Base-by-base conservation (phyloP, 805 yeast species). In the Spathaspora arborariae region DNA sequence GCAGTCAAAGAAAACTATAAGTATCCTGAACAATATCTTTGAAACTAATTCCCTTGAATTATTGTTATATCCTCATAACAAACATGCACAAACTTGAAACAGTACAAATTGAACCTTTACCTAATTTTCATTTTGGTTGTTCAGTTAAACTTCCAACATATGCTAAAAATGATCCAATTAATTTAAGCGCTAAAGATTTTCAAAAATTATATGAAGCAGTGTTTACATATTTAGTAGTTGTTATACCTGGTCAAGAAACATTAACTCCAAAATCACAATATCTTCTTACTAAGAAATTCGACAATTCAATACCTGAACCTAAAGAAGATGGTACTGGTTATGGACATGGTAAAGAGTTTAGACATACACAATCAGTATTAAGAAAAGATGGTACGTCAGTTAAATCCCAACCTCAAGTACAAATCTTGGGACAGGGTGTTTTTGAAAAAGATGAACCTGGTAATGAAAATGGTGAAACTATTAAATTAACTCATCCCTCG, bases 371-470 rank as follows among this genome's bases (percentile, higher is more conserved):
- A 49, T 68, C 91, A 1, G 88, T 89, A 20, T 76, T 89, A 51
- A 81, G 81, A 51, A 85, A 84, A 59, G 96, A 89, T 60, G 95
- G 96, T 39, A 77, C 78, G 48, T 77, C 90, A 6, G 87, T 88
- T 40, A 91, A 92, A 39, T 64, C 73, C 44, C 90, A 87, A 61
- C 96, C 96, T 2, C 96, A 89, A 63, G 96, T 89, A 18, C 95
- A 88, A 69, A 86, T 88, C 59, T 79, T 89, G 45, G 96, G 96
- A 37, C 91, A 89, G 59, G 96, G 96, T 11, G 59, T 65, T 2
- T 84, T 84, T 70, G 78, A 70, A 44, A 80, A 81, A 26, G 67
- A 55, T 34, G 76, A 72, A 49, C 65, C 67, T 3, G 88, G 85
- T 47, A 76, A 80, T 50, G 82, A 80, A 50, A 80, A 75, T 45